Evolutionary conservation across 768 basidiomycete genomes (phyloP).

Genomic region (Lactifluus echinatus): DNA sequence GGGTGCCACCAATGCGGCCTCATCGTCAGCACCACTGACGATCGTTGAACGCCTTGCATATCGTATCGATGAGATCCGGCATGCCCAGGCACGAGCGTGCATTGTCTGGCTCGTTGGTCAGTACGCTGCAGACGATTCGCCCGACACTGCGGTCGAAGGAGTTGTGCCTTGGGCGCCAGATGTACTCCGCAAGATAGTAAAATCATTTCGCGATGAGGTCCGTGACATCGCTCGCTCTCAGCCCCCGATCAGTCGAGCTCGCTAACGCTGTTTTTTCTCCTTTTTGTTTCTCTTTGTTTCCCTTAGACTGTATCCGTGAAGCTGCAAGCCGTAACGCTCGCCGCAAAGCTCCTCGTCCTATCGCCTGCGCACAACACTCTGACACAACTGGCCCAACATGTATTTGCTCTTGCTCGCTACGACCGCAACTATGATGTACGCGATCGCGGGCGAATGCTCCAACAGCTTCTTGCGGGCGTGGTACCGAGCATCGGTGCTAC

Average conservation of each 20-base stretch:
- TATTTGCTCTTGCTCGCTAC: conserved; percentile 79
- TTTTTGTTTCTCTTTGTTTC: background rate
- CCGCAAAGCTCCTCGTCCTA: conserved; percentile 73
- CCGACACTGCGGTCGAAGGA: conserved; percentile 37
- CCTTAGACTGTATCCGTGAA: conserved; percentile 60
- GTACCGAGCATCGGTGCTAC: conserved; percentile 21
- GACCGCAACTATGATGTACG: conserved; percentile 86
- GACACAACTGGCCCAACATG: conserved; percentile 53
- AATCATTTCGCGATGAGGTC: conserved; percentile 67
- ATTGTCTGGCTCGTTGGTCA: conserved; percentile 93
- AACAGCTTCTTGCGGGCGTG: conserved; percentile 56
- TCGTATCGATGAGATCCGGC: conserved; percentile 69
- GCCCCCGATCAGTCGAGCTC: background rate
- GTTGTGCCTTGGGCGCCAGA: conserved; percentile 82
- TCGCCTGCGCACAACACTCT: conserved; percentile 45
- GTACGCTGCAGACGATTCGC: conserved; percentile 51
- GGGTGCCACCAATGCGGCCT: conserved; percentile 23
- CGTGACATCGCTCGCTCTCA: conserved; percentile 8
- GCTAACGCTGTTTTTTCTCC: background rate
- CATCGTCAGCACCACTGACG: conserved; percentile 34
- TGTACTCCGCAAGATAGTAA: conserved; percentile 70
- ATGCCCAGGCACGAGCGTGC: conserved; percentile 76
- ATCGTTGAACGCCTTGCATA: conserved; percentile 77
- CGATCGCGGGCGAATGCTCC: conserved; percentile 78
- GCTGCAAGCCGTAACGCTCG: conserved; percentile 77